Conservation (phyloP, 495 filamentous ascomycete species). For the Podospora appendiculata region DNA sequence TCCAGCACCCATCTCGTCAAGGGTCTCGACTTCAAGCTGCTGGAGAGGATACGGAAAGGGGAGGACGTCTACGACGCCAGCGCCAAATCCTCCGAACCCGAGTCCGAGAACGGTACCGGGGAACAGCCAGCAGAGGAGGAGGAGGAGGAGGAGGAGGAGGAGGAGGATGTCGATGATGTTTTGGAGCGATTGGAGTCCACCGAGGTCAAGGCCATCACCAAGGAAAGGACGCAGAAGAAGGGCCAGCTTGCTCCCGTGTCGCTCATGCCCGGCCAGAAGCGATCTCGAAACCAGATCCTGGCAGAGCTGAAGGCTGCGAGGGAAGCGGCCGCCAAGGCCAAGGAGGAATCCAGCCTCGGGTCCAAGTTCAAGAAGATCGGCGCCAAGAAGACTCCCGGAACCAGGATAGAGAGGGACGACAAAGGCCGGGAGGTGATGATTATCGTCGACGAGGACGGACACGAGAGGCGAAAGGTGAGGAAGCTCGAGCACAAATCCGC, state of each 20-base stretch:
- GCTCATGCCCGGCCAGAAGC: slow-evolving; percentile 53
- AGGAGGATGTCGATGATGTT: slow-evolving; percentile 61
- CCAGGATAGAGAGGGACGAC: slow-evolving; percentile 67
- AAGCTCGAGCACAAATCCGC: slow-evolving; percentile 34
- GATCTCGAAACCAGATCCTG: slow-evolving; percentile 76
- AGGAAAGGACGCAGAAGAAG: slow-evolving; percentile 59
- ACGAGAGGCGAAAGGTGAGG: slow-evolving; percentile 77
- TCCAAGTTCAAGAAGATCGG: slow-evolving; percentile 78
- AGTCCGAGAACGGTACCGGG: slow-evolving; percentile 11
- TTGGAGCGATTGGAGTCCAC: slow-evolving; percentile 66
- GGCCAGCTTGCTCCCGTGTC: slow-evolving; percentile 64
- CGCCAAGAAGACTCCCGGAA: slow-evolving; percentile 48
- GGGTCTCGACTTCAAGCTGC: slow-evolving; percentile 76
- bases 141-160: slow-evolving; percentile 12
- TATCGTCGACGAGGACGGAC: slow-evolving; percentile 78
- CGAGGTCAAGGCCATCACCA: slow-evolving; percentile 48
- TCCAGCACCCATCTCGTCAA: slow-evolving; percentile 80
- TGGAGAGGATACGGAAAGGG: slow-evolving; percentile 64
- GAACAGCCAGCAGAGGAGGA: slow-evolving; percentile 6
- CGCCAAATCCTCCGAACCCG: slow-evolving; percentile 13
- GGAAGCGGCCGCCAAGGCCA: slow-evolving; percentile 51
- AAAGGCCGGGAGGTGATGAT: slow-evolving; percentile 77
- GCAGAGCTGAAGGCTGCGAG: slow-evolving; percentile 72
- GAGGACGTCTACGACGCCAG: slow-evolving; percentile 56
- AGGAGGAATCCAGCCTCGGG: slow-evolving; percentile 53